phyloP scores from a whole-genome alignment of 1,139 yeast species.

The Geotrichum restrictum region DNA sequence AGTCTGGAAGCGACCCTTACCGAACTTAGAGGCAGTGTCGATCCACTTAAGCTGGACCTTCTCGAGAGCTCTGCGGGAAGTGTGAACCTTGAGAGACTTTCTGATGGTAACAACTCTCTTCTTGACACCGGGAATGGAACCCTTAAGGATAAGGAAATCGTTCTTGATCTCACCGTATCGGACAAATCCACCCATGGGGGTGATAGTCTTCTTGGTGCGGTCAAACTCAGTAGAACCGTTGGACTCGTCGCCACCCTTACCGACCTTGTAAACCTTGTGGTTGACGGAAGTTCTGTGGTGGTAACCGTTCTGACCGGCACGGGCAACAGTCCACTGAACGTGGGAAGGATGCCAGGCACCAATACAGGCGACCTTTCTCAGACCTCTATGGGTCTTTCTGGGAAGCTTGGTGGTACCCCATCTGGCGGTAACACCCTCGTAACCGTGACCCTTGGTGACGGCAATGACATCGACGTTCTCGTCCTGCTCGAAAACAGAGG shows the following conservation, averaged over 20 bases:
- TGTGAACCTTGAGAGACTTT: slow-evolving; percentile 96
- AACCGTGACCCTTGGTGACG: slow-evolving; percentile 99
- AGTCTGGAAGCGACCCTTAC: slow-evolving; percentile 99
- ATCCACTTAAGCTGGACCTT: slow-evolving; percentile 97
- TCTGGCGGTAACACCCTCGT: slow-evolving; percentile 99
- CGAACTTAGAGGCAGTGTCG: slow-evolving; percentile 99
- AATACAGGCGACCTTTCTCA: slow-evolving; percentile 99
- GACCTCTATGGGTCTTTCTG: slow-evolving; percentile 99
- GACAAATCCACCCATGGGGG: slow-evolving; percentile 99
- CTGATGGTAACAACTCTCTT: slow-evolving; percentile 99
- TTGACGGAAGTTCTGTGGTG: slow-evolving; percentile 99
- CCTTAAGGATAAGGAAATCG: slow-evolving; percentile 96
- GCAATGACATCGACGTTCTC: slow-evolving; percentile 98
- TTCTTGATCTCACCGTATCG: slow-evolving; percentile 97
- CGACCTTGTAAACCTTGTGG: slow-evolving; percentile 99
- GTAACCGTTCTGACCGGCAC: slow-evolving; percentile 99
- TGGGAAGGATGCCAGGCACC: slow-evolving; percentile 99
- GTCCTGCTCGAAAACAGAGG: slow-evolving; percentile 95
- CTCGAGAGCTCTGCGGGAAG: slow-evolving; percentile 97
- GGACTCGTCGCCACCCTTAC: slow-evolving; percentile 91
- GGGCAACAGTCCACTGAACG: slow-evolving; percentile 99
- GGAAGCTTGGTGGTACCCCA: slow-evolving; percentile 99
- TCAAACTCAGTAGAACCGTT: slow-evolving; percentile 96
- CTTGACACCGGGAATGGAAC: slow-evolving; percentile 99
- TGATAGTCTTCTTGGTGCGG: slow-evolving; percentile 99